phyloP scores from a whole-genome alignment of 1,139 yeast species.

The Pichia sp. region DNA sequence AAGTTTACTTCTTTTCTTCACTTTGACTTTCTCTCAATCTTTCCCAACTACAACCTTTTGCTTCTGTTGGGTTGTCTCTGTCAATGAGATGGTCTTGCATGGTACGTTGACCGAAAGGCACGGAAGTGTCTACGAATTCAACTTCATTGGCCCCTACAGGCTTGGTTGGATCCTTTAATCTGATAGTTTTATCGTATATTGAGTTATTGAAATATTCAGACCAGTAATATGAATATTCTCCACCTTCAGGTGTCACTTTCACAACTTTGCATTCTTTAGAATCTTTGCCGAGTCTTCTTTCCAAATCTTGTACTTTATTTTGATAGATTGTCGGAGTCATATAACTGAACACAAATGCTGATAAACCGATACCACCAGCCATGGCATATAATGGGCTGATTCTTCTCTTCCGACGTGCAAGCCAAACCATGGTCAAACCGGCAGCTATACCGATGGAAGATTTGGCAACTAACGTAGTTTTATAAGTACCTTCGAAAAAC shows the following conservation, averaged over 20 bases:
- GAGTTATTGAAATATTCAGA: constrained; percentile 26
- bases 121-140: neutral
- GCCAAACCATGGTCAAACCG: constrained; percentile 27
- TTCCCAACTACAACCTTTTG: constrained; percentile 3
- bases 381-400: constrained; percentile 26
- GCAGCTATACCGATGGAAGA: constrained; percentile 26
- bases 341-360: constrained; percentile 21
- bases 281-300: constrained; percentile 20
- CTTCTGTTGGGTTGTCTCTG: neutral
- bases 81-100: constrained; percentile 3
- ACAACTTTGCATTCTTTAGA: constrained; percentile 20
- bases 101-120: neutral
- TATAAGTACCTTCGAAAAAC: constrained; percentile 23
- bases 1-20: neutral
- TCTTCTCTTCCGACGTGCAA: constrained; percentile 18
- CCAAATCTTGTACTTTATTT: constrained; percentile 12
- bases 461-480: constrained; percentile 20
- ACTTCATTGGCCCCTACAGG: neutral
- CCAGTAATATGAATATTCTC: constrained; percentile 27
- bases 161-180: constrained; percentile 24
- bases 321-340: constrained; percentile 21
- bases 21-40: neutral
- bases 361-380: constrained; percentile 23
- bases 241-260: constrained; percentile 24
- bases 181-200: constrained; percentile 17